phyloP scores from a whole-genome alignment of 257 asterid species.

The Solanum ossicruentum region DNA sequence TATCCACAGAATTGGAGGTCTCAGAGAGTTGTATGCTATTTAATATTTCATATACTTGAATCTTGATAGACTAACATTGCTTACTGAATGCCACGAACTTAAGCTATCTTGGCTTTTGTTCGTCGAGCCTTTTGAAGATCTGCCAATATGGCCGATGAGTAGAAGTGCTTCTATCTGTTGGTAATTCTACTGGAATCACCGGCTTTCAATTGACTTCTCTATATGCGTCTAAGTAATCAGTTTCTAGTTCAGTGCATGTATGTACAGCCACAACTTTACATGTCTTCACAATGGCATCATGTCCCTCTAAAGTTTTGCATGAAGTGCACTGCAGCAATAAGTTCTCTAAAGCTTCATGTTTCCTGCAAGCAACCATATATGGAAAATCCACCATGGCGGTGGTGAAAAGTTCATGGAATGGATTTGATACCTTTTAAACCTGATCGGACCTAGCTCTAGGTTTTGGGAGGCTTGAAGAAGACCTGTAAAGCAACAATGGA shows the following conservation, averaged over 20 bases:
- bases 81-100: conserved; percentile 7
- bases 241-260: conserved; percentile 2
- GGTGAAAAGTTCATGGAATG: background rate
- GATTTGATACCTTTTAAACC: background rate
- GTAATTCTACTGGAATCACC: background rate
- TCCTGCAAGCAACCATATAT: background rate
- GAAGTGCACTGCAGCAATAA: background rate
- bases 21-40: conserved; percentile 6
- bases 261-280: background rate
- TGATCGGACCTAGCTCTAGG: background rate
- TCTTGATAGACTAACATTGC: background rate
- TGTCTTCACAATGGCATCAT: background rate
- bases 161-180: background rate
- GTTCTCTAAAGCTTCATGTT: background rate
- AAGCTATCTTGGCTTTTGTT: conserved; percentile 1
- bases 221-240: background rate
- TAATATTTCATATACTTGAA: conserved; percentile 13
- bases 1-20: conserved; percentile 7
- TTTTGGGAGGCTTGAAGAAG: background rate
- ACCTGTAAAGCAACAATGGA: background rate
- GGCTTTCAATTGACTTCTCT: background rate
- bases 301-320: background rate
- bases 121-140: conserved; percentile 5
- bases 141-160: background rate
- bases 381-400: conserved; percentile 10